A percentile compares a stretch with the other conserved stretches of the same genome.
These are phyloP conservation scores for Microbotryum intermedium DNA, from an alignment of 1,284 basidiomycete genomes.

Conservation along the genomic window DNA sequence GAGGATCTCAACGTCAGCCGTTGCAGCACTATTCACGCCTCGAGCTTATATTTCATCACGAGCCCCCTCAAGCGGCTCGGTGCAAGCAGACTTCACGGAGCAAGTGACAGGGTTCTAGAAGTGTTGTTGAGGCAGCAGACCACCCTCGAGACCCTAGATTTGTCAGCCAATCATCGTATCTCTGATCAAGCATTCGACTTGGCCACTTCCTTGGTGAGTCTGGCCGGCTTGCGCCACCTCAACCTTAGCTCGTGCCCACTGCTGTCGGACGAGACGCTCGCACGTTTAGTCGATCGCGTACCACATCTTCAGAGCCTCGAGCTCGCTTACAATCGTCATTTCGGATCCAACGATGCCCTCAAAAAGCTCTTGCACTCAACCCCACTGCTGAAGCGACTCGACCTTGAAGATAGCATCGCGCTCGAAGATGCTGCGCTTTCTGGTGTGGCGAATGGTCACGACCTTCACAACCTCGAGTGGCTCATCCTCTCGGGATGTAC, in stretches of 20 bases:
- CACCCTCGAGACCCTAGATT: slow-evolving; percentile 18
- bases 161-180: slow-evolving; percentile 3
- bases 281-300: slow-evolving; percentile 60
- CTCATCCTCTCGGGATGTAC: slow-evolving; percentile 61
- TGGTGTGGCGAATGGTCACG: slow-evolving; percentile 51
- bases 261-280: slow-evolving; percentile 64
- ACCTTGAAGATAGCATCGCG: slow-evolving; percentile 70
- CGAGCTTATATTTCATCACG: slow-evolving; percentile 47
- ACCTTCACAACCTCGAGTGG: slow-evolving; percentile 60
- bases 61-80: slow-evolving; percentile 53
- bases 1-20: slow-evolving; percentile 61
- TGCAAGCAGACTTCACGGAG: slow-evolving; percentile 56
- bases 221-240: slow-evolving; percentile 57
- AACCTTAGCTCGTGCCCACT: slow-evolving; percentile 63
- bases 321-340: slow-evolving; percentile 63
- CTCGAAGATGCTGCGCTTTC: slow-evolving; percentile 64
- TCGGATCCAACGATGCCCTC: slow-evolving; percentile 60
- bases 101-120: slow-evolving; percentile 66
- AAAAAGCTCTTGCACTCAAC: slow-evolving; percentile 62
- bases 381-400: slow-evolving; percentile 62
- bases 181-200: slow-evolving; percentile 7
- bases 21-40: slow-evolving; percentile 59
- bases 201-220: not conserved
- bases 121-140: slow-evolving; percentile 48
- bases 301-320: slow-evolving; percentile 73